Evolutionary conservation across 1,284 basidiomycete genomes (phyloP), one percentile per base, ranked within the genome.

Genomic region (Pseudozyma thailandica): DNA sequence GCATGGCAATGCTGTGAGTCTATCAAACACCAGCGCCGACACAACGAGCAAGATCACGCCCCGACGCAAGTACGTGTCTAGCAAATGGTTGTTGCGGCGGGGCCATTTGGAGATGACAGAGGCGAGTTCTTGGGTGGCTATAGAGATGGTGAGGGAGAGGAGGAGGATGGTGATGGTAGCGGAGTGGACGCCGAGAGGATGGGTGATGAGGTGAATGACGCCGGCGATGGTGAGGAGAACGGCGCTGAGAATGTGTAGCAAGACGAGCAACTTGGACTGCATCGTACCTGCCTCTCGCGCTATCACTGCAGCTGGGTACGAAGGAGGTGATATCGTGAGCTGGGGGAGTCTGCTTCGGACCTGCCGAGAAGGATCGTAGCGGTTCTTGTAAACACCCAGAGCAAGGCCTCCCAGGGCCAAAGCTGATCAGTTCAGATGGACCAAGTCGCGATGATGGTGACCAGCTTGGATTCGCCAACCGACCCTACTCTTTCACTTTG

Each of bases 21-120:
- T 33, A 26, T 63, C 60, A 15, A 63, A 63, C 1, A 41, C 27
- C n/a, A 63, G 9, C 1, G 41, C 49, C 13, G 53, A 30, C 1
- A 41, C 27, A 10, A 57, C 2, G 13, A 63, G 41, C 20, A 48
- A 52, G 41, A 38, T 41, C 10, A 52, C 25, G 7, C 44, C 50
- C 23, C 60, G 49, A 1, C 26, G 38, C 1, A 39, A 18, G 13
- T 48, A 54, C 8, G 62, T 33, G n/a, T 20, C 21, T 6, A 50
- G 44, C 38, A 41, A 21, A 6, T 23, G 28, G 2, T n/a, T 3
- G 13, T 26, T 30, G 18, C 38, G 21, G 6, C 13, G 18, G 10
- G 31, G 6, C 28, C 20, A 33, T 18, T 28, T n/a, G 8, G 38
- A 49, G 1, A 26, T 13, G 27, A 30, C 21, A 1, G 16, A 30